Evolutionary conservation across 2,329 filamentous ascomycete genomes (phyloP), one percentile per base, ranked within the genome.

Genomic region (Sporothrix schenckii): DNA sequence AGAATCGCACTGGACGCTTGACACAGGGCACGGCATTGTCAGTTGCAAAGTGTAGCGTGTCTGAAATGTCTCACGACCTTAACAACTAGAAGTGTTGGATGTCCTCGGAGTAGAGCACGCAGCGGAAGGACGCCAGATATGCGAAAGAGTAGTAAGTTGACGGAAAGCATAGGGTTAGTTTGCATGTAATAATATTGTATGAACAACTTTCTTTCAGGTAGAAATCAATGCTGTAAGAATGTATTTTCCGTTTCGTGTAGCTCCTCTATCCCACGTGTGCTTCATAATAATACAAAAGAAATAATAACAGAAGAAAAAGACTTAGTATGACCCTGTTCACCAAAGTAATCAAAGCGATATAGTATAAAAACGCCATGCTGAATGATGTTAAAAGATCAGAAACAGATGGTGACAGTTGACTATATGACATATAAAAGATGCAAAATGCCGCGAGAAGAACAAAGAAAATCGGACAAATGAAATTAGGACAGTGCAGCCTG

Each of bases 271-370:
- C 63, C 49, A 53, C 41, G 63, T 66, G 24, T 53, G 41, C 21
- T 66, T 66, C 63, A 16, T 66, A 53, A 66, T 53, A 41, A 44
- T 54, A 67, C 65, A 67, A 67, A 50, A 16, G 66, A 50, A 68
- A 60, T 3, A 30, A 11, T 9, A 47, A 56, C 14, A 30, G 2
- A 41, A 30, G 10, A 53, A 19, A 66, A n/a, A 52, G 10, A 60
- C 4, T 19, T 13, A 14, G 21, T 41, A 41, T 21, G 56, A 16
- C n/a, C 56, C 1, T 21, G 21, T 65, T 21, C 41, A 50, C 24
- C 39, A 52, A 52, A 50, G 49, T 50, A 60, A 61, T 21, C 19
- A 56, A 56, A 41, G 30, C 6, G 39, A 69, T 34, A 34, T 34
- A 34, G 41, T 44, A 65, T 44, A 65, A 49, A 41, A 27, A 49